Evolutionary conservation across 768 basidiomycete species (phyloP).

Genomic region (Collybiopsis confluens): DNA sequence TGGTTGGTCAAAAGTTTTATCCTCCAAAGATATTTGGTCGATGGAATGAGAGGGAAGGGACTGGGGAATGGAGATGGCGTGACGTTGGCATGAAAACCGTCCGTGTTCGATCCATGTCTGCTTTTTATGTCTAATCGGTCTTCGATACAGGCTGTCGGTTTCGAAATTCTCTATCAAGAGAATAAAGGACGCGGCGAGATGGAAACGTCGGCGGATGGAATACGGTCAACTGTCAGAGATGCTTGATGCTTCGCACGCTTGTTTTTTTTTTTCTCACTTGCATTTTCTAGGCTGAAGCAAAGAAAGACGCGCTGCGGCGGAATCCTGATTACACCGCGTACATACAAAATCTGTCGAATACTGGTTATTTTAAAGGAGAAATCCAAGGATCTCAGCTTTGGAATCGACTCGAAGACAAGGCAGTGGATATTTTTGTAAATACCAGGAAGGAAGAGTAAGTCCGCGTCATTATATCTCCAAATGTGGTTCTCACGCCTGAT

Average conservation of each 20-base stretch:
- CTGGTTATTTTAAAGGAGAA: constrained; percentile 78
- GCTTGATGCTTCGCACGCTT: background rate
- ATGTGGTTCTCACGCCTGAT: constrained; percentile 1
- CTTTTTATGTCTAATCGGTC: constrained; percentile 7
- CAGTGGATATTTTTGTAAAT: constrained; percentile 60
- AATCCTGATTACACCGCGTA: constrained; percentile 70
- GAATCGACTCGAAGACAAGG: constrained; percentile 69
- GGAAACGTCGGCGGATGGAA: constrained; percentile 30
- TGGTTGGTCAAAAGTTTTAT: constrained; percentile 87
- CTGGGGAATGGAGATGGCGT: constrained; percentile 69
- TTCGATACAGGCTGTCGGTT: constrained; percentile 73
- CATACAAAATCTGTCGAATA: constrained; percentile 55
- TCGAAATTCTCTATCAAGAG: constrained; percentile 94
- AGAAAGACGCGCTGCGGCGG: constrained; percentile 62
- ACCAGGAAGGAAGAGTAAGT: constrained; percentile 66
- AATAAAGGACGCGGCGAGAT: constrained; percentile 54
- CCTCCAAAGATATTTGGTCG: constrained; percentile 87
- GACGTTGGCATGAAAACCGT: constrained; percentile 95
- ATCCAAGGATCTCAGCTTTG: constrained; percentile 73
- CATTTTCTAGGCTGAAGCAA: constrained; percentile 51
- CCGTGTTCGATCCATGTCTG: constrained; percentile 16
- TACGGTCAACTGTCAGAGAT: constrained; percentile 44
- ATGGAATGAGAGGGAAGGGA: constrained; percentile 60
- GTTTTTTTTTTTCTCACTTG: background rate
- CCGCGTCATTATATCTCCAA: background rate